Base-by-base conservation (phyloP, 345 rosid species). In the Nephelium lappaceum region DNA sequence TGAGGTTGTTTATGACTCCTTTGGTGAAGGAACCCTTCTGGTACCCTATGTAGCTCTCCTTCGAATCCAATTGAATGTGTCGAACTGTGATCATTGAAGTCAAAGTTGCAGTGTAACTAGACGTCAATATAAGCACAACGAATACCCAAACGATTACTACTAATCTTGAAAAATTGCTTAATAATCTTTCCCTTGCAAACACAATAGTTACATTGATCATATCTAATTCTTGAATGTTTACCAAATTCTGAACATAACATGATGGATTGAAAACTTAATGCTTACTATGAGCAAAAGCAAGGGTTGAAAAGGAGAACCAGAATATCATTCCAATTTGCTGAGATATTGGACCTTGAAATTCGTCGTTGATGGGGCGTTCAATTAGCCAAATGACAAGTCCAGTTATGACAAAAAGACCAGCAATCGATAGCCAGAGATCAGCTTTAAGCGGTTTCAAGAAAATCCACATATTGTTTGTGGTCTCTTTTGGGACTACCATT, bases 151-250 rank as follows among this genome's bases (percentile, higher is more conserved):
- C 36, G 36, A 2, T 31, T 31, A 31, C 36, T 79, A 87, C 76
- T 67, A 87, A 81, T 55, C 79, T 85, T 60, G 88, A 55, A 27
- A 83, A 83, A 25, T 79, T 83, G 81, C 86, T 87, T 39, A 60
- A 66, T 27, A 87, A 76, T 18, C 70, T 76, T 65, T 85, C 90
- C 43, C 72, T 72, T 76, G 75, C 42, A 4, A 72, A 41, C 7
- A 41, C 43, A 41, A 8, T 41, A 41, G 9, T 41, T 41, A 41
- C 5, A 8, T 41, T 41, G 78, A 25, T 87, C 89, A 66, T 81
- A 78, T 31, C 36, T 31, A 31, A 4, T 31, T 31, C 36, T 31
- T 31, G 36, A 31, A 31, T 31, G 36, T 31, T 3, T 31, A 2
- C 36, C 36, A 31, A 31, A 31, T 31, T 31, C 36, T 31, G 36